Percentiles rank a stretch among this genome's conserved stretches.
These are phyloP conservation scores for Candida ipomoeae DNA, from an alignment of 805 yeast genomes.

Conservation along the genomic window DNA sequence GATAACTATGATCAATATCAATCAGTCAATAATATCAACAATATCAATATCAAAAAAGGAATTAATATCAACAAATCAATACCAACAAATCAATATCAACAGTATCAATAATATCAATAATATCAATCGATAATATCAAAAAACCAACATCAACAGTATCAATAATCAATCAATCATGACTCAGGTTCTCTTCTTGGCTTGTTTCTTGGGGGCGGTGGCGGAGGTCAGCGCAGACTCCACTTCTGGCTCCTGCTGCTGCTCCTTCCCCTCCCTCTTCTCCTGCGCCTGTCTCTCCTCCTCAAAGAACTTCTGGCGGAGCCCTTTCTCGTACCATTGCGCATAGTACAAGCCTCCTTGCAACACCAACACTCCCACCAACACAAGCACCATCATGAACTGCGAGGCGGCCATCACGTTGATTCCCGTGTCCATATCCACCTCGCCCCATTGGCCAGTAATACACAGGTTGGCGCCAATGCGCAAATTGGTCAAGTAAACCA, in stretches of 20 bases:
- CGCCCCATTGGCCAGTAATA: constrained; percentile 83
- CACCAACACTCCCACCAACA: constrained; percentile 72
- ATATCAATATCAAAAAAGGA: no score
- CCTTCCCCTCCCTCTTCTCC: constrained; percentile 1
- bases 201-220: constrained; percentile 11
- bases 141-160: no score
- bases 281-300: constrained; percentile 4
- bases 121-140: no score
- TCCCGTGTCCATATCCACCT: constrained; percentile 81
- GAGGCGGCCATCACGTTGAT: constrained; percentile 90
- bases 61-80: no score
- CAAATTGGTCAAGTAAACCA: constrained; percentile 82
- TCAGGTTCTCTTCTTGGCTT: constrained; percentile 17
- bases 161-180: no score
- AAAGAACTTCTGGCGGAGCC: constrained; percentile 30
- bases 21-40: no score
- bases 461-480: constrained; percentile 74
- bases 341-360: constrained; percentile 88
- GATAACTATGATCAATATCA: no score
- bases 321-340: constrained; percentile 59
- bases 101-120: no score
- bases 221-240: constrained; percentile 6
- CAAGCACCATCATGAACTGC: constrained; percentile 66
- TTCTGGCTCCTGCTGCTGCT: not conserved
- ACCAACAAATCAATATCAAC: no score